These are phyloP conservation scores for Acmispon strigosus DNA, from an alignment of 306 rosid genomes.

Conservation along the genomic window DNA sequence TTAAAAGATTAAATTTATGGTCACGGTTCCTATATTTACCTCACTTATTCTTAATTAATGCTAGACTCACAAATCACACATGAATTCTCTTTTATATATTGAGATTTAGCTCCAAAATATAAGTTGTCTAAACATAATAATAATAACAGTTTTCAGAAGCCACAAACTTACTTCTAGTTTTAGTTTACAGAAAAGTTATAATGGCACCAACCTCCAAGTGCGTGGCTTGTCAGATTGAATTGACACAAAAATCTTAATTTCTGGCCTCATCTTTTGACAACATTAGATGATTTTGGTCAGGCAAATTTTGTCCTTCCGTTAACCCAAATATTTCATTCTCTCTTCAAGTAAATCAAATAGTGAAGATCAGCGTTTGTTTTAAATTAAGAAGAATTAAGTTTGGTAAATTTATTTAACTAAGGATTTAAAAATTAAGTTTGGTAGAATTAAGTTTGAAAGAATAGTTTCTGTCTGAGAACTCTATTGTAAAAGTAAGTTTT, in stretches of 20 bases:
- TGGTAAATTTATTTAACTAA: no score
- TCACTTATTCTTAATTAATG: no score
- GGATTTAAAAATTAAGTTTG: no score
- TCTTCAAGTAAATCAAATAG: background rate
- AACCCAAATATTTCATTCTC: background rate
- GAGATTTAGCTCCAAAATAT: background rate
- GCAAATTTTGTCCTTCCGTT: conserved; percentile 9
- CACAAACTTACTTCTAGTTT: background rate
- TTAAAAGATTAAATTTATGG: no score
- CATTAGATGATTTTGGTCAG: background rate
- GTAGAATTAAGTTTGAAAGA: no score
- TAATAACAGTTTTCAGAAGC: background rate
- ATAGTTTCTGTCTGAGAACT: no score
- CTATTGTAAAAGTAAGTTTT: no score
- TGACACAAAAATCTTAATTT: background rate
- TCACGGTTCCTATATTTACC: no score
- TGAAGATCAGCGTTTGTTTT: background rate
- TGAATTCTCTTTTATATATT: background rate
- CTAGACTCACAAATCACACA: no score
- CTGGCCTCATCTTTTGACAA: conserved; percentile 14
- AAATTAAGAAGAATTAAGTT: no score
- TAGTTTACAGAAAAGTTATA: background rate
- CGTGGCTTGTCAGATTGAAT: conserved; percentile 14
- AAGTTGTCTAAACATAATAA: background rate
- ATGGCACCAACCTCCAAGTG: conserved; percentile 15